Evolutionary conservation across 805 yeast species (phyloP).

Genomic region (Metschnikowia proteae): DNA sequence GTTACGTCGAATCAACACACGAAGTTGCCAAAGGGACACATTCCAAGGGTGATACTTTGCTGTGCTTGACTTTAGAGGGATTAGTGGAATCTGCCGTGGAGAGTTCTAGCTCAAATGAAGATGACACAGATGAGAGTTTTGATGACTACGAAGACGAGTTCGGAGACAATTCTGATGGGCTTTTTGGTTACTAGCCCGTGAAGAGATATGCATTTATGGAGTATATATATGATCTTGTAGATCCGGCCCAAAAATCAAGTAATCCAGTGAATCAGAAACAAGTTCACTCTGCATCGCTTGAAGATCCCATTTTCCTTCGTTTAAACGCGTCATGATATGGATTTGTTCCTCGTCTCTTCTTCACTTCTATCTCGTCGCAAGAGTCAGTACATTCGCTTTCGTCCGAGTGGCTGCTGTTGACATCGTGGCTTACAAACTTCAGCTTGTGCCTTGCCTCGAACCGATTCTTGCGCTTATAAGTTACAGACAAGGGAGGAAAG

Average conservation of each 20-base stretch:
- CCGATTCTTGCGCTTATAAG: conserved; percentile 20
- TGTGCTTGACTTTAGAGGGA: conserved; percentile 41
- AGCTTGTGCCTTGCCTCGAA: conserved; percentile 8
- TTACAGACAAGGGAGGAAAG: conserved; percentile 38
- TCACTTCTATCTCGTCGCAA: conserved; percentile 12
- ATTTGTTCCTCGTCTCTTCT: conserved; percentile 6
- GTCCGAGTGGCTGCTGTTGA: conserved; percentile 17
- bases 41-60: conserved; percentile 57
- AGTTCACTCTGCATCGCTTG: conserved; percentile 1
- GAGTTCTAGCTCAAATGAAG: conserved; percentile 37
- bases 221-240: conserved; percentile 1
- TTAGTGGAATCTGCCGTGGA: conserved; percentile 34
- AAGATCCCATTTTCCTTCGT: conserved; percentile 5
- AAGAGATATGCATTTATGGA: conserved; percentile 11
- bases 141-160: conserved; percentile 49
- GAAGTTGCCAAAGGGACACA: conserved; percentile 55
- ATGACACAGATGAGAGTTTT: conserved; percentile 29
- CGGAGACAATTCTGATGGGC: conserved; percentile 56
- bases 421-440: conserved; percentile 7
- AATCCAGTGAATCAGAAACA: not conserved
- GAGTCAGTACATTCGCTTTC: conserved; percentile 18
- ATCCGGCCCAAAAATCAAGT: conserved; percentile 2
- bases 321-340: conserved; percentile 6
- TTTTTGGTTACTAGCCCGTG: conserved; percentile 36
- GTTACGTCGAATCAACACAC: conserved; percentile 82